phyloP scores from a whole-genome alignment of 1,284 basidiomycete species.

The Ceraceosorus guamensis region DNA sequence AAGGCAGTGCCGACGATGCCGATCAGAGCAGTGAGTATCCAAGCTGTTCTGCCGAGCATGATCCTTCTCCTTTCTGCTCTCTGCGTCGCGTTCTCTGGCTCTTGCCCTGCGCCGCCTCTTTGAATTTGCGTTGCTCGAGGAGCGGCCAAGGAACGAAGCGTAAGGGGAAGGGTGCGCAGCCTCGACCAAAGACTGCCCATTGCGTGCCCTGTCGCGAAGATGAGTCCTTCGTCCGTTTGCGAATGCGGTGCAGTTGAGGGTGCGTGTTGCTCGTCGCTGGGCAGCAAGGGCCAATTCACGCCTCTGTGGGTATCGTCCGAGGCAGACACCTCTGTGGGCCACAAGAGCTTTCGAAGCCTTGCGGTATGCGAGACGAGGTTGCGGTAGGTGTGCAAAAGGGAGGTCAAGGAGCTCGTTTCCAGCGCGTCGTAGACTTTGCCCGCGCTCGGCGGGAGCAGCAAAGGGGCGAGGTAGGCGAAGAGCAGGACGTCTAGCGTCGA shows the following conservation, averaged over 20 bases:
- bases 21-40: conserved; percentile 5
- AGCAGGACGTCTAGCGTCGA: conserved; percentile 2
- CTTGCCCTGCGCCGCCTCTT: too few relatives aligned
- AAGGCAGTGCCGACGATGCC: conserved; percentile 8
- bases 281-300: conserved; percentile 3
- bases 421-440: conserved; percentile 1
- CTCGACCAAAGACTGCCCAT: not conserved
- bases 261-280: not conserved
- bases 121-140: too few relatives aligned
- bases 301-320: not conserved
- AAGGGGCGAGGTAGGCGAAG: conserved; percentile 5
- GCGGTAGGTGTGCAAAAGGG: not conserved
- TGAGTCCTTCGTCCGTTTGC: not conserved
- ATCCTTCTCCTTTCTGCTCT: conserved; percentile 1
- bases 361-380: not conserved
- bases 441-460: not conserved
- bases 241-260: too few relatives aligned
- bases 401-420: not conserved
- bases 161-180: too few relatives aligned
- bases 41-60: not conserved
- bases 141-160: too few relatives aligned
- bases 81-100: not conserved
- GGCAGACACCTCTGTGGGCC: not conserved
- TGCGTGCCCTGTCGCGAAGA: not conserved
- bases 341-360: conserved; percentile 1